Conservation (phyloP, 768 basidiomycete genomes). For the Lentinula boryana region DNA sequence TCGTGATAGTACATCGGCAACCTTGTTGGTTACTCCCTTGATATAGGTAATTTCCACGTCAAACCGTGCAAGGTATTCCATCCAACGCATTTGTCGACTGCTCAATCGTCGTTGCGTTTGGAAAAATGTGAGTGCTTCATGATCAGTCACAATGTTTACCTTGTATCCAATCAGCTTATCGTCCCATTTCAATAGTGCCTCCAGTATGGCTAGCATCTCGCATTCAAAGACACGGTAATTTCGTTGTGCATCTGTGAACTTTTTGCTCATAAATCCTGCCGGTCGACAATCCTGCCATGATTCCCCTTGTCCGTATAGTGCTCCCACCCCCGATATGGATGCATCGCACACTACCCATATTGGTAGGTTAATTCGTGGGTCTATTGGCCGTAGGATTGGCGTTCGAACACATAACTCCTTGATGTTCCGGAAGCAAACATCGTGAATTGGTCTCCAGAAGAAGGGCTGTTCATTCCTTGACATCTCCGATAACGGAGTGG, state of each 20-base stretch:
- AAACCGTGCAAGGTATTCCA: conserved; percentile 12
- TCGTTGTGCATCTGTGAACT: conserved; percentile 14
- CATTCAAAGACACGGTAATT: conserved; percentile 16
- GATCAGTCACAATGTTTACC: conserved; percentile 11
- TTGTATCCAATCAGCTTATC: conserved; percentile 3
- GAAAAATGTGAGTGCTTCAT: conserved; percentile 8
- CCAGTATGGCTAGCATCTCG: conserved; percentile 8
- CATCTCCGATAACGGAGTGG: not conserved
- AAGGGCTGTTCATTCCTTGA: conserved; percentile 10
- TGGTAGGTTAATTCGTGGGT: conserved; percentile 2
- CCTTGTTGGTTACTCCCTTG: conserved; percentile 17
- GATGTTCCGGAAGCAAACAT: conserved; percentile 16
- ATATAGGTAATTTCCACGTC: conserved; percentile 14
- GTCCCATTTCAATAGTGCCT: conserved; percentile 5
- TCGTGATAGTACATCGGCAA: conserved; percentile 18
- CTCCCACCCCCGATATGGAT: conserved; percentile 4
- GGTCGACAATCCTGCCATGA: conserved; percentile 8
- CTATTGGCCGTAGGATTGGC: conserved; percentile 10
- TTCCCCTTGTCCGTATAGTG: conserved; percentile 12
- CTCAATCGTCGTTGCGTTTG: conserved; percentile 5
- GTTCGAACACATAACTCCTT: conserved; percentile 7
- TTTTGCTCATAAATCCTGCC: conserved; percentile 14
- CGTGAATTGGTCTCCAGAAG: conserved; percentile 16
- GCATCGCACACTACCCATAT: conserved; percentile 13
- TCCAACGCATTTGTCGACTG: conserved; percentile 8